A percentile compares a stretch with the other conserved stretches of the same genome.
These are phyloP conservation scores for Knoxia roxburghii DNA, from an alignment of 257 asterid species.

Conservation along the genomic window DNA sequence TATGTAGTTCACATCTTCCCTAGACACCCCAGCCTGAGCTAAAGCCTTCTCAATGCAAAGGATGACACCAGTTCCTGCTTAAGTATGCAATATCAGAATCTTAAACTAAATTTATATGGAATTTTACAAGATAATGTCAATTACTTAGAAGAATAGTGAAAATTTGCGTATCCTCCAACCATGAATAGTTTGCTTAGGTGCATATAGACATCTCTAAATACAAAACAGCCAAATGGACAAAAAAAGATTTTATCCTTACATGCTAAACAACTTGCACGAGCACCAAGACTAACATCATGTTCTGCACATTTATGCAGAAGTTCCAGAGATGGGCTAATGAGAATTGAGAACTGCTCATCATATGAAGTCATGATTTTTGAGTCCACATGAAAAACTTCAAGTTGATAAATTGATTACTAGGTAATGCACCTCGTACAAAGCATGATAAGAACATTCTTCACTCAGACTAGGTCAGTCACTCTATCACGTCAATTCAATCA, in stretches of 20 bases:
- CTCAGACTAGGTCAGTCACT: background rate
- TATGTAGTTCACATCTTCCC: conserved; percentile 84
- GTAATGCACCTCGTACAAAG: background rate
- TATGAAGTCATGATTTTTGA: background rate
- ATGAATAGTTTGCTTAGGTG: background rate
- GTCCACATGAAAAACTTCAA: background rate
- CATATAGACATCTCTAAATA: background rate
- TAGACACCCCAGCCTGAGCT: conserved; percentile 86
- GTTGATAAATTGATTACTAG: background rate
- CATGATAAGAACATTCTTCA: conserved; percentile 1
- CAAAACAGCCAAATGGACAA: background rate
- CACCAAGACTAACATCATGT: background rate
- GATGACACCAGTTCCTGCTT: conserved; percentile 82
- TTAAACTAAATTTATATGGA: conserved; percentile 14
- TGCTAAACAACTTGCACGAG: background rate
- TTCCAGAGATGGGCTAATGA: background rate
- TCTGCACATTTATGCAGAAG: background rate
- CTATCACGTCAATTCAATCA: background rate
- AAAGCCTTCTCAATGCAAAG: conserved; percentile 91
- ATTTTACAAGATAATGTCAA: background rate
- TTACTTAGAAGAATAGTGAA: background rate
- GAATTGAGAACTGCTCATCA: conserved; percentile 2
- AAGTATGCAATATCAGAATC: conserved; percentile 15
- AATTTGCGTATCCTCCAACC: conserved; percentile 2
- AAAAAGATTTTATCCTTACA: background rate